Base-by-base conservation (phyloP, 768 basidiomycete species). In the Tricholoma furcatifolium region DNA sequence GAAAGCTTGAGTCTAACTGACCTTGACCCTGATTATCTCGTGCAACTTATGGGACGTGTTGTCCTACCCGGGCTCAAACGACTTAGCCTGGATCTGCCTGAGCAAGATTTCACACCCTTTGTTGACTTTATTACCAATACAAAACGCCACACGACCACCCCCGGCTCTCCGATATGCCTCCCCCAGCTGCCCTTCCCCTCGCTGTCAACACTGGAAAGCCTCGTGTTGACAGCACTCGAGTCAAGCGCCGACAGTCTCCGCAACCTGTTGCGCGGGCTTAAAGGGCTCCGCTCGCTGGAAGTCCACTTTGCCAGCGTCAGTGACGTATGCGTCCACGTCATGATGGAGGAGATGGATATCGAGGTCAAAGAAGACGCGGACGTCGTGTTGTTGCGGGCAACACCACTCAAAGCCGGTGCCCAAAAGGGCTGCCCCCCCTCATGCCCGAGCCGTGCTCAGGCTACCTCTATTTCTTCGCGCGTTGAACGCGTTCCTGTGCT, bases 1-100 rank as follows among this genome's bases (percentile, higher is more conserved):
- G 57, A 63, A 43, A 77, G 77, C 39, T 70, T 86, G 36, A 69
- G 70, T 27, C 68, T 86, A 17, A 78, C 75, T 6, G 81, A 84
- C 65, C 67, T 84, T 52, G 82, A 84, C 62, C 74, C 78, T 2
- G 77, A 78, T 53, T 79, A 82, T 60, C 70, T 83, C 39, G 71
- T 74, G 54, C 65, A 62, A 14, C 62, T 83, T 44, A 64, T 84
- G 59, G 69, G 72, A 34, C 73, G 73, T 27, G 67, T 86, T 15
- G 58, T 67, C 47, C 67, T 81, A 40, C 83, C 83, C 11, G 67
- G 60, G 34, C 61, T 83, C 31, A 64, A 66, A 45, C 66, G 62
- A 32, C 75, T 85, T 20, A 68, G 71, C 34, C 70, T 84, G 57
- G 76, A 79, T 59, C 69, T 83, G 17, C 76, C 78, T n/a, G 79